Evolutionary conservation across 805 yeast species (phyloP).

Genomic region (Suhomyces tanzawaensis): DNA sequence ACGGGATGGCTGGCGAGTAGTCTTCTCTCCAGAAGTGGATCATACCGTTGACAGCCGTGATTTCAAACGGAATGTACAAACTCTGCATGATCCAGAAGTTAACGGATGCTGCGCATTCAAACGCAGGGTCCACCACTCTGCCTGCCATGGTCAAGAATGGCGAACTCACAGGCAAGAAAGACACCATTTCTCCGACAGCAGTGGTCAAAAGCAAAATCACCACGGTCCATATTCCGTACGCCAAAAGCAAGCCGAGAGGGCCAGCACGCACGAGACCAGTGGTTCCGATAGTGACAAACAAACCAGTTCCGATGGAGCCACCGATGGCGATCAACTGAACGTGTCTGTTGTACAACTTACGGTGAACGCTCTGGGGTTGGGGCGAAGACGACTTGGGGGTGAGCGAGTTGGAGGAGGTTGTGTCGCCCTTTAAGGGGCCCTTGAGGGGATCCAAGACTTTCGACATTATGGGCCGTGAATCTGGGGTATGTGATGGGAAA

Average conservation of each 20-base stretch:
- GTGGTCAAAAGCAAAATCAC: conserved; percentile 32
- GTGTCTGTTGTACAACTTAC: conserved; percentile 65
- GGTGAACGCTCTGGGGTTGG: conserved; percentile 15
- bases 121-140: conserved; percentile 36
- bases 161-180: conserved; percentile 34
- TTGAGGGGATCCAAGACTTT: background rate
- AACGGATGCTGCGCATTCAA: conserved; percentile 22
- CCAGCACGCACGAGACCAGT: conserved; percentile 30
- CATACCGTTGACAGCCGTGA: conserved; percentile 75
- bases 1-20: conserved; percentile 67
- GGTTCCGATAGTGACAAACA: conserved; percentile 35
- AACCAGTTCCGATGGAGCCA: conserved; percentile 44
- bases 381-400: conserved; percentile 9
- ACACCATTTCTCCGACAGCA: conserved; percentile 39
- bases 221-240: conserved; percentile 33
- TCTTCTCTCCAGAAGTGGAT: conserved; percentile 80
- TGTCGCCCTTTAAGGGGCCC: background rate
- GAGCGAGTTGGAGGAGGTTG: conserved; percentile 4
- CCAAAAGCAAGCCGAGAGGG: conserved; percentile 33
- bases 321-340: conserved; percentile 77
- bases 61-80: conserved; percentile 73
- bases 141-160: conserved; percentile 40
- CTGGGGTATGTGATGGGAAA: too few species aligned
- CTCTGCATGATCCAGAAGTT: conserved; percentile 44
- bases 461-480: background rate